Base-by-base conservation (phyloP, 1,284 basidiomycete genomes). In the Hemileia vastatrix region DNA sequence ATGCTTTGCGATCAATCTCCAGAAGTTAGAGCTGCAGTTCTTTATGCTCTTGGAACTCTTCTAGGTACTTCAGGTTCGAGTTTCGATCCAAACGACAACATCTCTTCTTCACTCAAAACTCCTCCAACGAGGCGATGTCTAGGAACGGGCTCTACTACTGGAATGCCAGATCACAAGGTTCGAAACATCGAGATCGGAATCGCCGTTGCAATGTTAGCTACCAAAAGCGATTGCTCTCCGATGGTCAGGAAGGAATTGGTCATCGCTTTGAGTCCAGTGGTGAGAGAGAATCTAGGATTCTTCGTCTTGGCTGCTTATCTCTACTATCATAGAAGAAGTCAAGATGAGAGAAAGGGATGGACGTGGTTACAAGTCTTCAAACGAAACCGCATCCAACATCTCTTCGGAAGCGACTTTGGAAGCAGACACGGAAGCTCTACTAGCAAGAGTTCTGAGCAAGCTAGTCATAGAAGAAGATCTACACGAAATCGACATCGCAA, bases 261-360 rank as follows among this genome's bases (percentile, higher is more conserved):
- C 40, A 84, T 96, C 40, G 82, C 97, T 45, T 85, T 97, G 56
- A 93, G 89, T 69, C 90, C 90, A 68, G 80, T 98, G 21, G 92
- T 94, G 13, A 88, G 90, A 73, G 92, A 96, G 77, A 97, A 93
- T 88, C 81, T 90, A 64, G 93, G 94, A 8, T 91, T 91, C 79
- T 92, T 97, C 70, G 88, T 94, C 52, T 84, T 93, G 33, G 94
- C 93, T 60, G 92, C 94, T 0, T 97, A 94, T 90, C 78, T 90
- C 24, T 92, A 93, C 78, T 90, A 89, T 85, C 88, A 94, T 68
- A 74, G 79, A 74, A 88, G 91, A 74, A 85, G 88, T 67, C 78
- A 53, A 13, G 62, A 63, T 23, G 63, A 63, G 72, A 72, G 6
- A 57, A 71, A 21, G 69, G 68, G 2, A 64, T 66, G 8, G 84